Evolutionary conservation across 2,329 filamentous ascomycete genomes (phyloP).

Genomic region (Myrmaecium sp.): DNA sequence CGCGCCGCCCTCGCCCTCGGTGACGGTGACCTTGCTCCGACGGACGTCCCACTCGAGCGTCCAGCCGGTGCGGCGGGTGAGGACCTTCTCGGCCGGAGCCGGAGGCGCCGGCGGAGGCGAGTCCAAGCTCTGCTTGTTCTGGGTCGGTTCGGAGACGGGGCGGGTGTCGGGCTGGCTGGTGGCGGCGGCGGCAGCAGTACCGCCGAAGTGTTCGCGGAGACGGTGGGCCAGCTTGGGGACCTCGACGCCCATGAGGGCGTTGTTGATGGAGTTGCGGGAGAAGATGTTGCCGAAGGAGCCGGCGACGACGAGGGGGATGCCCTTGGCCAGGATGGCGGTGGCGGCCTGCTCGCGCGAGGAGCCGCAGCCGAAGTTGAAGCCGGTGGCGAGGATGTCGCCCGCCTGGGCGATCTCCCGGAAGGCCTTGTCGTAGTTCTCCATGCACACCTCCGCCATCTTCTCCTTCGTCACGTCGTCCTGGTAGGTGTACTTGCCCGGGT

Average conservation of each 20-base stretch:
- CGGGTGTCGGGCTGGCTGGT: slow-evolving; percentile 18
- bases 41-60: slow-evolving; percentile 66
- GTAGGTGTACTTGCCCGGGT: slow-evolving; percentile 84
- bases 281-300: slow-evolving; percentile 80
- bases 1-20: slow-evolving; percentile 48
- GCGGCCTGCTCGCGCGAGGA: slow-evolving; percentile 73
- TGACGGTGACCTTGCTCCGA: slow-evolving; percentile 51
- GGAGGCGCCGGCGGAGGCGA: slow-evolving; percentile 23
- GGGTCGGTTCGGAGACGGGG: slow-evolving; percentile 33
- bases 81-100: slow-evolving; percentile 31
- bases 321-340: slow-evolving; percentile 66
- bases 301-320: slow-evolving; percentile 63
- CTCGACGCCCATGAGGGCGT: slow-evolving; percentile 57
- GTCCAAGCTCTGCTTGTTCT: slow-evolving; percentile 34
- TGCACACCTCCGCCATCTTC: slow-evolving; percentile 76
- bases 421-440: slow-evolving; percentile 76
- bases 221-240: slow-evolving; percentile 49
- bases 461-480: slow-evolving; percentile 63
- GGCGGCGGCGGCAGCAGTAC: slow-evolving; percentile 6
- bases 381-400: slow-evolving; percentile 68
- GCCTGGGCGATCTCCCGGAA: slow-evolving; percentile 48
- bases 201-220: slow-evolving; percentile 43
- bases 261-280: slow-evolving; percentile 61
- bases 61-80: slow-evolving; percentile 68
- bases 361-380: slow-evolving; percentile 82